Conservation (phyloP, 1,284 basidiomycete genomes). For the Calocybe gambosa region DNA sequence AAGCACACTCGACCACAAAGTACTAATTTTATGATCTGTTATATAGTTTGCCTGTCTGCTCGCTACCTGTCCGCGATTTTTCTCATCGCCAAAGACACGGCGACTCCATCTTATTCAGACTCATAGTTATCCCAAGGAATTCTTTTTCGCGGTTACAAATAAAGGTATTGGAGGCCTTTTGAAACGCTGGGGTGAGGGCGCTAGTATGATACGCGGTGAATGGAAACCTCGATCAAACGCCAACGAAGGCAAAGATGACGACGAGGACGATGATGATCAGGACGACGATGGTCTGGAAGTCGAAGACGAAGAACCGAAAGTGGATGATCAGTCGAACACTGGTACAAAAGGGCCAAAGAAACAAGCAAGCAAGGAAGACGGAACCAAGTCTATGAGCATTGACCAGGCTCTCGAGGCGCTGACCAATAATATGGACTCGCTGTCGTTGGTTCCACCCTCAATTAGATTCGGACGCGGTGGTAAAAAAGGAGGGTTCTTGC, state of each 20-base stretch:
- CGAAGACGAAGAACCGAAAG: neutral
- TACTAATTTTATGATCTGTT: neutral
- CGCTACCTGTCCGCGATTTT: constrained; percentile 56
- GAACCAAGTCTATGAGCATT: neutral
- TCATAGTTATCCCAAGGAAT: constrained; percentile 81
- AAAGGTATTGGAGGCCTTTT: constrained; percentile 77
- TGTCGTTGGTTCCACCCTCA: constrained; percentile 62
- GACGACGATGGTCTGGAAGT: constrained; percentile 5
- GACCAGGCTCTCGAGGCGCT: constrained; percentile 37
- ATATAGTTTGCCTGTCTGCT: constrained; percentile 79
- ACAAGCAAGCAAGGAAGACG: neutral
- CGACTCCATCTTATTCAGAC: constrained; percentile 77
- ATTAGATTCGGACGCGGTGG: constrained; percentile 69
- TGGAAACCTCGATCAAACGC: constrained; percentile 53
- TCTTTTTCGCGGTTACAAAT: constrained; percentile 84
- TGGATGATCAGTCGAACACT: neutral
- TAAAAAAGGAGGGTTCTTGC: constrained; percentile 35
- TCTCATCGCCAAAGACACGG: constrained; percentile 70
- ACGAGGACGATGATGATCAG: constrained; percentile 1
- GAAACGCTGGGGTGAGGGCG: constrained; percentile 73
- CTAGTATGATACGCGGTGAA: constrained; percentile 61
- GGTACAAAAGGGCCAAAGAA: neutral
- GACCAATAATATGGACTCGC: constrained; percentile 44
- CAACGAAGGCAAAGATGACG: constrained; percentile 13
- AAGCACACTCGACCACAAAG: neutral